phyloP scores from a whole-genome alignment of 768 basidiomycete genomes.

The Termitomyces sp. region DNA sequence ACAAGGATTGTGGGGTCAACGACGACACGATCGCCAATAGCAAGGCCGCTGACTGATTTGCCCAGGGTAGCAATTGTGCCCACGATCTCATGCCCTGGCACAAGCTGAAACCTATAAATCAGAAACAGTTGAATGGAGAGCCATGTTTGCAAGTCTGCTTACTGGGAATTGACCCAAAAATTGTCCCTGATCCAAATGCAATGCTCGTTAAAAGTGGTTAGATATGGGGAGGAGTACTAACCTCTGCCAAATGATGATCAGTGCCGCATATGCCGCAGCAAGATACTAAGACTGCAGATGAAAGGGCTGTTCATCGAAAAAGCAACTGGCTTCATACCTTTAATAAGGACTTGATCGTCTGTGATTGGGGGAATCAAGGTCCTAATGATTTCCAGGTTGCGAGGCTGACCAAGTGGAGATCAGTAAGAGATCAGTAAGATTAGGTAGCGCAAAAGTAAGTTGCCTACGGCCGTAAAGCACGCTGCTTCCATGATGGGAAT shows the following conservation, averaged over 20 bases:
- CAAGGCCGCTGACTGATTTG: conserved; percentile 55
- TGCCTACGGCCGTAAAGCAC: conserved; percentile 61
- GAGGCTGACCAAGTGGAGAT: conserved; percentile 29
- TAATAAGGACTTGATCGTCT: conserved; percentile 56
- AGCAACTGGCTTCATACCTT: conserved; percentile 33
- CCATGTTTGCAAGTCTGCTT: neutral
- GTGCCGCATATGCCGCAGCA: conserved; percentile 62
- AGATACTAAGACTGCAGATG: conserved; percentile 19
- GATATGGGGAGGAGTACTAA: conserved; percentile 29
- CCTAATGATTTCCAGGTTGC: conserved; percentile 47
- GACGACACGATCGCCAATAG: conserved; percentile 62
- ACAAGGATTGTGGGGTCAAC: conserved; percentile 58
- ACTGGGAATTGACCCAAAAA: conserved; percentile 72
- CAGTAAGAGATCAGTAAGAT: too few species aligned
- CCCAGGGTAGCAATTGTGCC: conserved; percentile 25
- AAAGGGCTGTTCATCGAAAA: neutral
- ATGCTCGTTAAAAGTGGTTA: neutral
- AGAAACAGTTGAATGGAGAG: neutral
- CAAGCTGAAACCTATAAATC: conserved; percentile 23
- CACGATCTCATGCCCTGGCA: conserved; percentile 40
- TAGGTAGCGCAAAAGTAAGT: neutral
- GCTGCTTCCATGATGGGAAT: conserved; percentile 35
- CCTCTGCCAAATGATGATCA: conserved; percentile 45
- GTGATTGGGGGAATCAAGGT: conserved; percentile 49
- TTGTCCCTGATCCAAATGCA: conserved; percentile 40